Percentiles rank a stretch among this genome's conserved stretches.
phyloP scores from a whole-genome alignment of 1,139 yeast species.

The Yamadazyma kanchanaburiensis region DNA sequence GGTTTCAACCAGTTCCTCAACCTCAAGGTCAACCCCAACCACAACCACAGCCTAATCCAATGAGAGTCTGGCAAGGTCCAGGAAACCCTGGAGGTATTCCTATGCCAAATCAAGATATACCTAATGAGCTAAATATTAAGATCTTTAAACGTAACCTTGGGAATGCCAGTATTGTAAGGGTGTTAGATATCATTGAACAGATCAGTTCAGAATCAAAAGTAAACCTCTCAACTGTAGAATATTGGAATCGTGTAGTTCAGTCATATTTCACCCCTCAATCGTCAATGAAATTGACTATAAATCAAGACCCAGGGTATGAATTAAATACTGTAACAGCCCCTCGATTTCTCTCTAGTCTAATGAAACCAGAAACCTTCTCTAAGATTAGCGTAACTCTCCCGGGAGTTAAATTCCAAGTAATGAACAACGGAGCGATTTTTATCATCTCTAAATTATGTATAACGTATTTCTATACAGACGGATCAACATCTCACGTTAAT shows the following conservation, averaged over 20 bases:
- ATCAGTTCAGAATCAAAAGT: constrained; percentile 30
- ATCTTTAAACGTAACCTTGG: constrained; percentile 40
- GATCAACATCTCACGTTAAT: constrained; percentile 58
- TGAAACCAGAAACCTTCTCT: constrained; percentile 46
- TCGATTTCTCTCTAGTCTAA: constrained; percentile 53
- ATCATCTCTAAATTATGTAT: constrained; percentile 57
- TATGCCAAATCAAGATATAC: constrained; percentile 17
- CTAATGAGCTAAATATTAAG: constrained; percentile 34
- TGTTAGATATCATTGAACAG: constrained; percentile 37
- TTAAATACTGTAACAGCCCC: constrained; percentile 67
- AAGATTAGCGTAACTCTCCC: constrained; percentile 59
- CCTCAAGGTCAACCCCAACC: background rate
- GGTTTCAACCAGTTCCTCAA: background rate
- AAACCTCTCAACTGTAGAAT: constrained; percentile 27
- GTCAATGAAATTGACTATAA: constrained; percentile 23
- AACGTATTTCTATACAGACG: constrained; percentile 61
- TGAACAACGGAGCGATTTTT: constrained; percentile 63
- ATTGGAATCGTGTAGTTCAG: constrained; percentile 38
- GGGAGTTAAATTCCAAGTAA: constrained; percentile 62
- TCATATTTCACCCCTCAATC: constrained; percentile 34
- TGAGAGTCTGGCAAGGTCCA: background rate
- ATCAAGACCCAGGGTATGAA: constrained; percentile 39
- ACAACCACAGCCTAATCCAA: background rate
- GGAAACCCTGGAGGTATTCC: constrained; percentile 5
- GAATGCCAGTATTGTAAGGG: constrained; percentile 42